These are phyloP conservation scores for Penicillium simplicissimum DNA, from an alignment of 495 filamentous ascomycete genomes.

Conservation along the genomic window DNA sequence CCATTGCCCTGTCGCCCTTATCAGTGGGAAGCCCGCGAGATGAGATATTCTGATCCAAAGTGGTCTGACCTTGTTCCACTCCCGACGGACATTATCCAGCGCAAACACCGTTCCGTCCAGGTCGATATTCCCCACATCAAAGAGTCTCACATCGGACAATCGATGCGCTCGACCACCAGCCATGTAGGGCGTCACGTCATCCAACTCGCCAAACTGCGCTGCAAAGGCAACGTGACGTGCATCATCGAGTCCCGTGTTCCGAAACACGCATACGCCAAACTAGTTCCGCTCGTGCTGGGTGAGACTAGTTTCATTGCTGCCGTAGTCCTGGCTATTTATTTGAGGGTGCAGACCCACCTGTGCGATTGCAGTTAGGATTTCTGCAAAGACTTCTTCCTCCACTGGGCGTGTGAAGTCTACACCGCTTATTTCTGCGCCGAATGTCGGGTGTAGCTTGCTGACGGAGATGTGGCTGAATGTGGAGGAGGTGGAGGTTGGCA, in stretches of 20 bases:
- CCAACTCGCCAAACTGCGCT: constrained; percentile 55
- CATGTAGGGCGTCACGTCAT: constrained; percentile 59
- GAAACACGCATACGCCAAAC: constrained; percentile 60
- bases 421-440: constrained; percentile 54
- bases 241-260: constrained; percentile 53
- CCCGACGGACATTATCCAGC: constrained; percentile 27
- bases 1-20: constrained; percentile 44
- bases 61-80: constrained; percentile 33
- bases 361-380: constrained; percentile 29
- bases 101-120: constrained; percentile 32
- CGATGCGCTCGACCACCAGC: constrained; percentile 46
- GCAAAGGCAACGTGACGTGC: constrained; percentile 55
- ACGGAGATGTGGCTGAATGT: constrained; percentile 24
- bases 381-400: constrained; percentile 45
- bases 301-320: neutral
- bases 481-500: neutral
- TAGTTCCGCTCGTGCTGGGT: constrained; percentile 18
- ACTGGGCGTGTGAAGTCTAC: constrained; percentile 49
- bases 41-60: no score
- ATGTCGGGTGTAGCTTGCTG: constrained; percentile 53
- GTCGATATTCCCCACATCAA: constrained; percentile 54
- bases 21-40: neutral
- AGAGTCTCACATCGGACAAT: constrained; percentile 51
- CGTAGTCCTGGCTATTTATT: neutral
- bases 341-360: constrained; percentile 12